Percentiles rank a stretch among this genome's conserved stretches.
Evolutionary conservation across 352 stramenopile species (phyloP).

Genomic region (Globisporangium paroecandrum): DNA sequence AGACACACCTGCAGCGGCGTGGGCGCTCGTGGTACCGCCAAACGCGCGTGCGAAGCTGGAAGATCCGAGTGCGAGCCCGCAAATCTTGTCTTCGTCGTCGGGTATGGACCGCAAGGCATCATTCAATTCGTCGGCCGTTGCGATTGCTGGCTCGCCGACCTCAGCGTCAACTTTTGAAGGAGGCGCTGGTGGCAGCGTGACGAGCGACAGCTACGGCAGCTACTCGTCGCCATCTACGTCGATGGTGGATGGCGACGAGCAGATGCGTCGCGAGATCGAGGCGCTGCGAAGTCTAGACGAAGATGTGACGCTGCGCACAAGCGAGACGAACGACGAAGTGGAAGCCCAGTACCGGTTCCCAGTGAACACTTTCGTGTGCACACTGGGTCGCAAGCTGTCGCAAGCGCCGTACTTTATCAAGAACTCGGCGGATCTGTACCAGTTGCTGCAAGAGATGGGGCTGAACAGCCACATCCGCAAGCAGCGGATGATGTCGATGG

Average conservation of each 20-base stretch:
- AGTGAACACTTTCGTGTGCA: constrained; percentile 85
- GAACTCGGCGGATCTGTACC: constrained; percentile 82
- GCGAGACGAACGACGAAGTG: constrained; percentile 29
- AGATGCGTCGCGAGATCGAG: constrained; percentile 19
- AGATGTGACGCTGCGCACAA: constrained; percentile 19
- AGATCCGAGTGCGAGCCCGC: constrained; percentile 21
- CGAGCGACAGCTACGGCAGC: constrained; percentile 16
- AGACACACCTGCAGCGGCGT: constrained; percentile 68
- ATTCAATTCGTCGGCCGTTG: constrained; percentile 10
- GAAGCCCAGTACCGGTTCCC: constrained; percentile 66
- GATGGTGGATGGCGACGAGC: constrained; percentile 18
- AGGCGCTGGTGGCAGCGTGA: constrained; percentile 16
- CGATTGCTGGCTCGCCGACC: constrained; percentile 4
- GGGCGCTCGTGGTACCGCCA: constrained; percentile 71
- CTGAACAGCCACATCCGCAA: constrained; percentile 78
- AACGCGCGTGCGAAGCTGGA: constrained; percentile 60
- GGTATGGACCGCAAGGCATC: constrained; percentile 3
- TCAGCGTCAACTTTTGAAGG: constrained; percentile 9
- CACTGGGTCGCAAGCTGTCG: constrained; percentile 72
- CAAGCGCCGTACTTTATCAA: constrained; percentile 87
- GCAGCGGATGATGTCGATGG: constrained; percentile 63
- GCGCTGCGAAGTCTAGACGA: constrained; percentile 21
- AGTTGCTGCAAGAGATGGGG: constrained; percentile 81
- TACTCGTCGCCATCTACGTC: constrained; percentile 15
- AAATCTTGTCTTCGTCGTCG: constrained; percentile 10